phyloP scores from a whole-genome alignment of 2,329 filamentous ascomycete species.

The Stagonosporopsis cucurbitacearum region DNA sequence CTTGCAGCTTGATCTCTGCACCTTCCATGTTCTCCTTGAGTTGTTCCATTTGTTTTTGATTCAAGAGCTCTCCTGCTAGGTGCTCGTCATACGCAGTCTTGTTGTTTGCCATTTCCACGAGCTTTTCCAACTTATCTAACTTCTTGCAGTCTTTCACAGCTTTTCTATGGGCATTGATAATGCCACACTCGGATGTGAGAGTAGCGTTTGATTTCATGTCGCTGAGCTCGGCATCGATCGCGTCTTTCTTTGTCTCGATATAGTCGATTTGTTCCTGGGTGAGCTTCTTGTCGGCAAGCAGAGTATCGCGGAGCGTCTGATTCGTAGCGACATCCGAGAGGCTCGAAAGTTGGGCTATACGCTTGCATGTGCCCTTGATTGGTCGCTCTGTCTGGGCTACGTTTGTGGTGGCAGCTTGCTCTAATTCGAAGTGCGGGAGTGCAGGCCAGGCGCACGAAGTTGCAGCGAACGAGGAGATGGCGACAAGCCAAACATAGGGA shows the following conservation, averaged over 20 bases:
- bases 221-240: constrained; percentile 30
- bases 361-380: constrained; percentile 23
- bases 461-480: background rate
- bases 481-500: constrained; percentile 1
- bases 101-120: constrained; percentile 32
- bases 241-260: constrained; percentile 29
- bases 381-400: background rate
- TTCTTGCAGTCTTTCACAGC: constrained; percentile 29
- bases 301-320: constrained; percentile 31
- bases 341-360: constrained; percentile 27
- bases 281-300: constrained; percentile 32
- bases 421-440: constrained; percentile 13
- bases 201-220: constrained; percentile 34
- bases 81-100: constrained; percentile 23
- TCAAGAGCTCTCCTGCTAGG: constrained; percentile 26
- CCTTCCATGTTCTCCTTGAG: constrained; percentile 34
- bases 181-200: constrained; percentile 30
- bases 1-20: constrained; percentile 32
- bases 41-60: constrained; percentile 31
- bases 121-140: constrained; percentile 29
- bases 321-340: constrained; percentile 36
- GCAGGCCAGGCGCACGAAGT: constrained; percentile 2
- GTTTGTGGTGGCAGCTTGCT: constrained; percentile 3
- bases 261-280: constrained; percentile 27
- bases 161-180: constrained; percentile 30